phyloP scores from a whole-genome alignment of 148 eudicot species.

The Rheum nobile region DNA sequence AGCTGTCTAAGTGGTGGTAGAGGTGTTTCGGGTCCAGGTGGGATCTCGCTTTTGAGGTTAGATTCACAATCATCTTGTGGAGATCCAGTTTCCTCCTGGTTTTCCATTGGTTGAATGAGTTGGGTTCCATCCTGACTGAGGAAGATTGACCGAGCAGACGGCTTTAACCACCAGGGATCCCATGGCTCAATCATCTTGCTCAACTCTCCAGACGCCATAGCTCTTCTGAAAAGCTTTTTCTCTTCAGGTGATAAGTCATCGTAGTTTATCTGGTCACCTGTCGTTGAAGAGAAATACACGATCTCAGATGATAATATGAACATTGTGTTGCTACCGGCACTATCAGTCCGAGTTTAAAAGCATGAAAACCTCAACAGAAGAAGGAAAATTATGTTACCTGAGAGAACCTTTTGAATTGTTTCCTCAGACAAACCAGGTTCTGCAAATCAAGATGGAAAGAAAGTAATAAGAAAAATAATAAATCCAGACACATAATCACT shows the following conservation, averaged over 20 bases:
- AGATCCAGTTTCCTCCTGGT: constrained; percentile 17
- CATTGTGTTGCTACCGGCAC: not conserved
- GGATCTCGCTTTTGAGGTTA: constrained; percentile 33
- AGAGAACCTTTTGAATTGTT: constrained; percentile 62
- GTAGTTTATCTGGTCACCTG: constrained; percentile 43
- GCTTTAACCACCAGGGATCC: constrained; percentile 98
- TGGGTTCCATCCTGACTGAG: constrained; percentile 59
- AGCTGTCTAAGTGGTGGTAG: constrained; percentile 51
- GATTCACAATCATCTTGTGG: constrained; percentile 12
- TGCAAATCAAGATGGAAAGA: constrained; percentile 16
- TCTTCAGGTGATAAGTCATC: constrained; percentile 65
- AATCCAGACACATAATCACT: not conserved
- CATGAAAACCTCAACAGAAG: not conserved
- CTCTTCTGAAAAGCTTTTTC: constrained; percentile 60
- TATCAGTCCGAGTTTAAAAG: not conserved
- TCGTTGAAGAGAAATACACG: not conserved
- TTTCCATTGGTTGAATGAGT: constrained; percentile 53
- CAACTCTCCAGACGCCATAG: constrained; percentile 79
- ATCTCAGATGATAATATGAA: not conserved
- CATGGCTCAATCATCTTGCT: constrained; percentile 85
- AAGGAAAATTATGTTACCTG: constrained; percentile 28
- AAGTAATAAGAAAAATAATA: not conserved
- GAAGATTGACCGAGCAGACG: constrained; percentile 47
- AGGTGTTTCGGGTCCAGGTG: constrained; percentile 69
- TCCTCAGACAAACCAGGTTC: constrained; percentile 67